Evolutionary conservation across 2,329 filamentous ascomycete genomes (phyloP), one percentile per base, ranked within the genome.

Genomic region (Fusarium agapanthi): DNA sequence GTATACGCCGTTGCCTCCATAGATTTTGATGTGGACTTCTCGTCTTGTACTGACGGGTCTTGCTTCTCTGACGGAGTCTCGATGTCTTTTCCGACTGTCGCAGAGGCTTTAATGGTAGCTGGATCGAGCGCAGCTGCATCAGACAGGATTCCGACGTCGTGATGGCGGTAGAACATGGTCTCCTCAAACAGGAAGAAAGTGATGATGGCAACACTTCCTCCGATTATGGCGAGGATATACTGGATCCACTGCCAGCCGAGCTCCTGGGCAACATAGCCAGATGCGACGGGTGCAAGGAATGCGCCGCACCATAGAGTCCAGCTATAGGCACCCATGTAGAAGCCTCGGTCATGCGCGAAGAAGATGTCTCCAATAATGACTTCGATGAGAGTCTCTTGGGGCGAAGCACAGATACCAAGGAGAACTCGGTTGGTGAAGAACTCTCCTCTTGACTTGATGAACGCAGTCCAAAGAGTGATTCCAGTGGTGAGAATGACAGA

Each of bases 261-360:
- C 1, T 62, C 54, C 26, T 72, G 59, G 1, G 76, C 76, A 16
- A 77, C 71, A 32, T 69, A 77, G 4, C 74, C 75, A 12, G 75
- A 71, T 30, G 75, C 69, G 1, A 77, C 75, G 0, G 76, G 76
- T 4, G 74, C 70, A 6, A 77, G 71, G 24, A 77, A 76, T 4
- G 75, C 76, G 11, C 71, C 72, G 11, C 74, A 74, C 75, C 74
- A 77, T 5, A 77, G 34, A 4, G 74, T 71, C 75, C 75, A 77
- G 37, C 66, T 69, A 37, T 77, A 76, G 10, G 66, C 53, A 22
- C 75, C 75, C 75, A 76, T 77, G 24, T 76, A 77, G 38, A 77
- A 76, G 0, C 75, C 73, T 37, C 75, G 69, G 13, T 77, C 73
- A 58, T 77, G 75, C 1, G 71, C 74, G 20, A 60, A 60, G 47